Percentiles rank a stretch among this genome's conserved stretches.
Conservation (phyloP, 1,284 basidiomycete species). For the Filobasidium uniguttulatum region DNA sequence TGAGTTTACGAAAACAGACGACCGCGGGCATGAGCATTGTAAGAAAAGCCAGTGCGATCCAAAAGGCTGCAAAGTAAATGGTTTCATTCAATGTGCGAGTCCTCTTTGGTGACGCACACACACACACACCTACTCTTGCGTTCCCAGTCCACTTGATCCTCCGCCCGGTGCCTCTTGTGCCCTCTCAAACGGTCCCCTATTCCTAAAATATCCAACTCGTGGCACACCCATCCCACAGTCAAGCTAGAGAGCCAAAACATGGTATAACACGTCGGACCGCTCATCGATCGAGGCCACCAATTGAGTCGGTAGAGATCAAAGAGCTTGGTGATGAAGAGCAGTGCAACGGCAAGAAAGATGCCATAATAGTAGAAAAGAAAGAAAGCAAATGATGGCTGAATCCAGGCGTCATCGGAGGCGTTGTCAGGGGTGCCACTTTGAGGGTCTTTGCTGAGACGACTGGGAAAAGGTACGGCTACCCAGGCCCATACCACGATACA, state of each 20-base stretch:
- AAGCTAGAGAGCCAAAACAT: slow-evolving; percentile 42
- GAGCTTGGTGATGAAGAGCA: slow-evolving; percentile 45
- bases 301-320: slow-evolving; percentile 42
- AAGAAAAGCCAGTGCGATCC: slow-evolving; percentile 43
- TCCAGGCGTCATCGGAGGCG: not conserved
- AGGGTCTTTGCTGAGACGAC: not conserved
- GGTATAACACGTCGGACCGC: slow-evolving; percentile 41
- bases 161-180: not conserved
- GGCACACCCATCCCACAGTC: slow-evolving; percentile 38
- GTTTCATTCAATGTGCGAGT: not conserved
- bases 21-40: slow-evolving; percentile 45
- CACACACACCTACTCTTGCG: slow-evolving; percentile 38
- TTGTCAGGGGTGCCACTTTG: not conserved
- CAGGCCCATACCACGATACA: slow-evolving; percentile 43
- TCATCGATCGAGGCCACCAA: slow-evolving; percentile 39
- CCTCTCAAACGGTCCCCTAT: slow-evolving; percentile 16
- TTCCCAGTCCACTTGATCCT: slow-evolving; percentile 42
- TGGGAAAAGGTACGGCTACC: slow-evolving; percentile 44
- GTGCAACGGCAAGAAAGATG: slow-evolving; percentile 39
- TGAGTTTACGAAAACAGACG: slow-evolving; percentile 37
- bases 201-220: slow-evolving; percentile 38
- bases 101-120: not conserved
- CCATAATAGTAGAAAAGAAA: slow-evolving; percentile 37
- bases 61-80: slow-evolving; percentile 31
- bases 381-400: slow-evolving; percentile 35